Base-by-base conservation (phyloP, 768 basidiomycete species). In the Panaeolus cyanescens region DNA sequence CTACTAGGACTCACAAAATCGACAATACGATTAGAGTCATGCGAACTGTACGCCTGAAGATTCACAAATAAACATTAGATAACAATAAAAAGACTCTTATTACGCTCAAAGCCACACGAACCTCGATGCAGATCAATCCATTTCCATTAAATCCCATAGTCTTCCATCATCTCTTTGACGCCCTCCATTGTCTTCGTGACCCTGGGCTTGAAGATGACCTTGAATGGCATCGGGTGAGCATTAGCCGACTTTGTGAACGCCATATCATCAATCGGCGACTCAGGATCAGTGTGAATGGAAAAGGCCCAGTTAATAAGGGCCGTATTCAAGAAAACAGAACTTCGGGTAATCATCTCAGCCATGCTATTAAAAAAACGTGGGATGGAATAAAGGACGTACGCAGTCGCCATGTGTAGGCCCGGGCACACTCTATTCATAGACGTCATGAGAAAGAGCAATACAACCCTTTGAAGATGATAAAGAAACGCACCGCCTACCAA, bases 281-380 rank as follows among this genome's bases (percentile, higher is more conserved):
- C 65, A 0, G 83, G 80, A 64, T 88, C 84, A 30, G 81, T 67
- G 3, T 74, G 75, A 22, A 92, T 75, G 1, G 71, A 78, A 77
- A 91, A 90, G 0, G 88, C 84, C 87, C 88, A 90, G 32, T 88
- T 71, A 1, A 87, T 73, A 13, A 89, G 77, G 0, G 86, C 86
- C 0, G 85, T 81, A 60, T 87, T 90, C 63, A 91, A 76, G 65
- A 87, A 88, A 2, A 91, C 71, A 6, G 89, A 90, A 4, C 87
- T 82, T 58, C 40, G 40, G 40, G 20, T 42, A 42, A 42, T 42
- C 20, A 9, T 7, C 20, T 42, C 40, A 42, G 22, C 22, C 40
- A 42, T n/a, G 42, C n/a, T 6, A 30, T 28, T 56, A 55, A 20
- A 56, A 9, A 3, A 2, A 37, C n/a, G 20, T 20, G 31, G 50